Conservation (phyloP, 1,284 basidiomycete genomes). For the Calocybe gambosa region DNA sequence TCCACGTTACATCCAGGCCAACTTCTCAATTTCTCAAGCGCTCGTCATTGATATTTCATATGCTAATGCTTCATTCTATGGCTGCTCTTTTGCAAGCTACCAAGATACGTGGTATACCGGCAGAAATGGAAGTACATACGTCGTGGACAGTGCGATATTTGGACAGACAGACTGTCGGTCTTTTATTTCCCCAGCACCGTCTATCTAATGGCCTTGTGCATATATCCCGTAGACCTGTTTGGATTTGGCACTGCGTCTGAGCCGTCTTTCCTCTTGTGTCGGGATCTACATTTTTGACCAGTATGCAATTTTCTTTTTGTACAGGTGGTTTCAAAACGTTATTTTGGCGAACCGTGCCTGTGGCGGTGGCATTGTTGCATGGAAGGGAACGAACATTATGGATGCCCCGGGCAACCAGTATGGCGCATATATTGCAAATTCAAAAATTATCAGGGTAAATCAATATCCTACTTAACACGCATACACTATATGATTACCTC, state of each 20-base stretch:
- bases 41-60: slow-evolving; percentile 55
- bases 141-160: slow-evolving; percentile 54
- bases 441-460: slow-evolving; percentile 54
- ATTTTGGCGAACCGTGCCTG: slow-evolving; percentile 57
- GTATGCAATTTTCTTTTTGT: neutral
- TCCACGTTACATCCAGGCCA: slow-evolving; percentile 35
- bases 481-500: too few species aligned
- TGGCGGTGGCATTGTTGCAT: slow-evolving; percentile 57
- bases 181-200: neutral
- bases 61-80: slow-evolving; percentile 64
- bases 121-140: slow-evolving; percentile 51
- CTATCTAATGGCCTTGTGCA: neutral
- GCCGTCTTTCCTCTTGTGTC: neutral
- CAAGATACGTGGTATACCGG: slow-evolving; percentile 69
- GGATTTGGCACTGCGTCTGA: slow-evolving; percentile 52
- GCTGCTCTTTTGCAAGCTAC: slow-evolving; percentile 54
- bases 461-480: too few species aligned
- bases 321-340: slow-evolving; percentile 55
- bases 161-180: slow-evolving; percentile 59
- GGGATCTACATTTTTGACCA: neutral
- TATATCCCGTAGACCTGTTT: slow-evolving; percentile 37
- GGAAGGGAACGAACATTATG: slow-evolving; percentile 51
- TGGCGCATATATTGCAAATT: slow-evolving; percentile 56
- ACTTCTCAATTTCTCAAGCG: slow-evolving; percentile 53
- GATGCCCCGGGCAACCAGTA: slow-evolving; percentile 49